These are phyloP conservation scores for Trypanosoma brucei DNA, from an alignment of 208 protist species.

Conservation along the genomic window DNA sequence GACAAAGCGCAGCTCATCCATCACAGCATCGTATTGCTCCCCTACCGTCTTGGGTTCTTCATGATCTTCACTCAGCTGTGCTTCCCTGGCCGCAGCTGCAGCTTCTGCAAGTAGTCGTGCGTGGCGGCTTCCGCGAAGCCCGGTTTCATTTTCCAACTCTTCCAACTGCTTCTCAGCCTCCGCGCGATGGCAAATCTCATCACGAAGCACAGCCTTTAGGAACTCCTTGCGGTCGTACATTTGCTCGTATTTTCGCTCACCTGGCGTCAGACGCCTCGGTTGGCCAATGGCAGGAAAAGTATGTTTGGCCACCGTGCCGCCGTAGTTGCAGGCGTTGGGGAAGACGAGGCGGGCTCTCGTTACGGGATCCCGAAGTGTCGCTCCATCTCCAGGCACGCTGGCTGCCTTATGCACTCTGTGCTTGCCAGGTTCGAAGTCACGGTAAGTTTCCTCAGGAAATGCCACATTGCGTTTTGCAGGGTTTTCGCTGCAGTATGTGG, in stretches of 20 bases:
- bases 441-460: conserved; percentile 29
- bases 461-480: conserved; percentile 8
- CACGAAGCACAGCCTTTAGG: conserved; percentile 56
- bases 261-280: conserved; percentile 15
- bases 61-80: conserved; percentile 19
- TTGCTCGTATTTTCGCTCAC: conserved; percentile 28
- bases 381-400: background rate
- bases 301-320: conserved; percentile 45
- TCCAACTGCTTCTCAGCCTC: conserved; percentile 49
- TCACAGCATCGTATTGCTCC: conserved; percentile 64
- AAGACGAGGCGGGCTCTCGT: conserved; percentile 36
- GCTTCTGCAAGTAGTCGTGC: conserved; percentile 28
- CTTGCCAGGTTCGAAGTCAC: conserved; percentile 26
- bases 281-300: conserved; percentile 33
- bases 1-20: conserved; percentile 71
- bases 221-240: conserved; percentile 74
- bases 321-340: conserved; percentile 69
- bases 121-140: conserved; percentile 52
- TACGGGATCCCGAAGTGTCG: conserved; percentile 23
- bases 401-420: conserved; percentile 13
- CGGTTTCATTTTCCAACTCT: conserved; percentile 37
- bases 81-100: conserved; percentile 3
- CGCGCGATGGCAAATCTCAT: conserved; percentile 64
- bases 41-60: conserved; percentile 35
- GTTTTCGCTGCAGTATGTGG: conserved; percentile 11